Evolutionary conservation across 2,329 filamentous ascomycete genomes (phyloP).

Genomic region (Apiospora kogelbergensis): DNA sequence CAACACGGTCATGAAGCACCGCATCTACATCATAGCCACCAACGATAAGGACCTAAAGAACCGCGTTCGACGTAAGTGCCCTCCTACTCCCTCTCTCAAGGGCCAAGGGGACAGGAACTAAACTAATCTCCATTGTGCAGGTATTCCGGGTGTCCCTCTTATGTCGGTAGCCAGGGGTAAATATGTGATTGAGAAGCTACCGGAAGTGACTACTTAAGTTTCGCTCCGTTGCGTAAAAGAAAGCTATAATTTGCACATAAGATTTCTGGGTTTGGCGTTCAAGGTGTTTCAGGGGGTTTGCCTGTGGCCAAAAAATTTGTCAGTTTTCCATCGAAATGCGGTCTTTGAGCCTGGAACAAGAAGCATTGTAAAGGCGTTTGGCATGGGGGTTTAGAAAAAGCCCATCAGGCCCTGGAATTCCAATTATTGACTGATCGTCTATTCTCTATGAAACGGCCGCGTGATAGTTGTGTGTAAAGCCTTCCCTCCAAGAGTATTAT

Average conservation of each 20-base stretch:
- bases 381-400: not conserved
- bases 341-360: not conserved
- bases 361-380: constrained; percentile 3
- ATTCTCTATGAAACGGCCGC: not conserved
- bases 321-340: not conserved
- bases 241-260: not conserved
- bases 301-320: not conserved
- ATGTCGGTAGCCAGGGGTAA: constrained; percentile 85
- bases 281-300: not conserved
- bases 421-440: not conserved
- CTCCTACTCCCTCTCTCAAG: constrained; percentile 38
- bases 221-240: not conserved
- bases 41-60: constrained; percentile 46
- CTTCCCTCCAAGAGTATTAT: not conserved
- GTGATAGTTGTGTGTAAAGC: not conserved
- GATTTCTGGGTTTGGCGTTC: not conserved
- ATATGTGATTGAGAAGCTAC: constrained; percentile 77
- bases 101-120: constrained; percentile 59
- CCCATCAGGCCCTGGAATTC: not conserved
- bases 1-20: constrained; percentile 59
- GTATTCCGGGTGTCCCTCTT: constrained; percentile 66
- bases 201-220: constrained; percentile 13
- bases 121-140: not conserved
- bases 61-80: constrained; percentile 11
- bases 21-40: constrained; percentile 76